These are phyloP conservation scores for Streptanthus diversifolius DNA, from an alignment of 345 rosid genomes.

Conservation along the genomic window DNA sequence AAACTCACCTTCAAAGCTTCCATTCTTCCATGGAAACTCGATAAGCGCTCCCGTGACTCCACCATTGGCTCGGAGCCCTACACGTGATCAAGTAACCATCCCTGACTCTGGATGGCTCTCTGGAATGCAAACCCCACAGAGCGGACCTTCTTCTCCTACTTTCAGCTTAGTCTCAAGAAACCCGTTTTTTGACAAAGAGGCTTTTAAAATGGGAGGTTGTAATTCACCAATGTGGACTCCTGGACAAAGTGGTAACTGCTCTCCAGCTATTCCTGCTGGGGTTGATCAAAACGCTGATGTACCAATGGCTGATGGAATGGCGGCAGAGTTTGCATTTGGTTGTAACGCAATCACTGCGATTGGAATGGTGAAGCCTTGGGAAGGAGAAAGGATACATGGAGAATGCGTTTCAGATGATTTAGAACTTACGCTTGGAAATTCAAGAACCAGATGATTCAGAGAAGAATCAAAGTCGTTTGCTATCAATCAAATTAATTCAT, in stretches of 20 bases:
- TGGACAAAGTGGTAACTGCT: slow-evolving; percentile 94
- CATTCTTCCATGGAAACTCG: slow-evolving; percentile 71
- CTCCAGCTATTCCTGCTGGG: slow-evolving; percentile 80
- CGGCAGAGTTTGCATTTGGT: slow-evolving; percentile 94
- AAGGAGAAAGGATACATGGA: slow-evolving; percentile 97
- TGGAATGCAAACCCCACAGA: slow-evolving; percentile 63
- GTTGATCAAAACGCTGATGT: slow-evolving; percentile 72
- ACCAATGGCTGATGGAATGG: slow-evolving; percentile 78
- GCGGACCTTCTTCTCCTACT: slow-evolving; percentile 90
- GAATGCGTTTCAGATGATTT: slow-evolving; percentile 91
- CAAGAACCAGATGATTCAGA: slow-evolving; percentile 57
- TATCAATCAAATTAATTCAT: slow-evolving; percentile 14
- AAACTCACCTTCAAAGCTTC: slow-evolving; percentile 63
- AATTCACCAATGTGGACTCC: slow-evolving; percentile 94
- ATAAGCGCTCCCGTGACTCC: slow-evolving; percentile 99
- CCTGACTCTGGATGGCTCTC: slow-evolving; percentile 83
- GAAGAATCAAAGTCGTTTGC: background rate
- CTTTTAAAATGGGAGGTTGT: slow-evolving; percentile 48
- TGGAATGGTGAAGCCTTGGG: slow-evolving; percentile 96
- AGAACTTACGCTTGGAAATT: slow-evolving; percentile 92
- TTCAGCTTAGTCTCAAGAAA: slow-evolving; percentile 81
- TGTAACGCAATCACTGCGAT: slow-evolving; percentile 32
- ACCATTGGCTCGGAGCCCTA: slow-evolving; percentile 78
- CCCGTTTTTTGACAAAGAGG: slow-evolving; percentile 74
- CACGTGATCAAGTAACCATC: slow-evolving; percentile 48